Evolutionary conservation across 768 basidiomycete genomes (phyloP), one percentile per base, ranked within the genome.

Genomic region (Mycena chlorophos): DNA sequence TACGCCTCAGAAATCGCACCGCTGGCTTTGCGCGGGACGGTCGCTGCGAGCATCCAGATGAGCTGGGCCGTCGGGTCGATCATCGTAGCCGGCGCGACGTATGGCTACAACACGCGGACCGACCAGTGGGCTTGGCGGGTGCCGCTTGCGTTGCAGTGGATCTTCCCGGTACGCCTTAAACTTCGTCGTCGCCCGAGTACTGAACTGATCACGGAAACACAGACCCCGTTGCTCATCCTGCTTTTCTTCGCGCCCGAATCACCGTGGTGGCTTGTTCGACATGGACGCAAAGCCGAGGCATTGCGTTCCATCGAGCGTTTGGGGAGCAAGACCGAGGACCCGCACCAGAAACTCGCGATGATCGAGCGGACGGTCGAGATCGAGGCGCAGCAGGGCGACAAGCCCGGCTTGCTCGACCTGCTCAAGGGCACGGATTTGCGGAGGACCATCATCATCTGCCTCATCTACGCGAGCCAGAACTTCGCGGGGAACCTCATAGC

Each of bases 401-500:
- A 47, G 28, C 60, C 60, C 29, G 49, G 13, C 45, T 57, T 50
- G 51, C 1, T 51, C 49, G 60, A 61, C 30, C 27, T 61, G 31
- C 42, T 61, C 60, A 46, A 45, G 22, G 60, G 53, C 43, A 31
- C 60, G 34, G 60, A 61, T 39, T 53, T 57, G 40, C 55, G 60
- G 5, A 55, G 60, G 17, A 61, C 60, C 10, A 55, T 61, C 53
- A 61, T 61, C 28, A 55, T 57, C 17, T 57, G 52, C 53, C 52
- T 40, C 31, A 52, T 61, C 23, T 61, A 61, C 38, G 60, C 60
- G 16, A 55, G 26, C 4, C 60, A 61, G 37, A 61, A 61, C 17
- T 55, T 61, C 49, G 60, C 60, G 25, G 60, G 60, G 8, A 61
- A 61, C 49, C 56, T 61, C 22, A 61, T 61, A 37, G 60, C 60